These are phyloP conservation scores for Pyrrhoderma noxium DNA, from an alignment of 1,284 basidiomycete species.

Conservation along the genomic window DNA sequence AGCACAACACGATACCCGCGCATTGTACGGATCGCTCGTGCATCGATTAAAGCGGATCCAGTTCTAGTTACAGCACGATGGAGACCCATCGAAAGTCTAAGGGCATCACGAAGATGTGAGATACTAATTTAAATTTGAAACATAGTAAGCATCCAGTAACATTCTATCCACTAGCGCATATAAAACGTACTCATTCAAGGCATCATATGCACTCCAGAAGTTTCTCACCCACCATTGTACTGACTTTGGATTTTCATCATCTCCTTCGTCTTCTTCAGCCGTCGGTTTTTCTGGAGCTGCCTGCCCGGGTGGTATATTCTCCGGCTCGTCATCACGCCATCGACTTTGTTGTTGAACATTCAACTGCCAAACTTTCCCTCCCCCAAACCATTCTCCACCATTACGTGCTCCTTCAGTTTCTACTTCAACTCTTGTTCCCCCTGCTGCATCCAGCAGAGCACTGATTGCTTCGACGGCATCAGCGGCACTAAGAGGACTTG, in stretches of 20 bases:
- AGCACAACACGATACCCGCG: conserved; percentile 85
- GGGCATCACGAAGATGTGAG: conserved; percentile 62
- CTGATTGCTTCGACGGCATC: conserved; percentile 90
- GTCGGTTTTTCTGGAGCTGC: conserved; percentile 23
- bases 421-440: conserved; percentile 83
- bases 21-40: conserved; percentile 79
- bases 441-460: conserved; percentile 87
- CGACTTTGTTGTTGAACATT: conserved; percentile 37
- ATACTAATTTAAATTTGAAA: conserved; percentile 41
- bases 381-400: conserved; percentile 88
- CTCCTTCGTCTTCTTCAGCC: conserved; percentile 31
- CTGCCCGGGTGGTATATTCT: conserved; percentile 34
- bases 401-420: conserved; percentile 78
- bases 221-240: conserved; percentile 81
- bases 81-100: conserved; percentile 84
- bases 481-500: conserved; percentile 81
- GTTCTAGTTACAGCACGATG: conserved; percentile 90
- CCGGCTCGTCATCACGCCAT: conserved; percentile 39
- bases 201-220: conserved; percentile 92
- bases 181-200: conserved; percentile 72
- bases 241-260: conserved; percentile 39
- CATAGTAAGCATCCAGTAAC: neutral
- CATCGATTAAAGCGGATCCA: conserved; percentile 93
- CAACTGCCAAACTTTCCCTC: conserved; percentile 63
- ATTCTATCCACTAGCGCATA: too few relatives aligned